Base-by-base conservation (phyloP, 176 grass and related monocot genomes). In the Lolium rigidum region DNA sequence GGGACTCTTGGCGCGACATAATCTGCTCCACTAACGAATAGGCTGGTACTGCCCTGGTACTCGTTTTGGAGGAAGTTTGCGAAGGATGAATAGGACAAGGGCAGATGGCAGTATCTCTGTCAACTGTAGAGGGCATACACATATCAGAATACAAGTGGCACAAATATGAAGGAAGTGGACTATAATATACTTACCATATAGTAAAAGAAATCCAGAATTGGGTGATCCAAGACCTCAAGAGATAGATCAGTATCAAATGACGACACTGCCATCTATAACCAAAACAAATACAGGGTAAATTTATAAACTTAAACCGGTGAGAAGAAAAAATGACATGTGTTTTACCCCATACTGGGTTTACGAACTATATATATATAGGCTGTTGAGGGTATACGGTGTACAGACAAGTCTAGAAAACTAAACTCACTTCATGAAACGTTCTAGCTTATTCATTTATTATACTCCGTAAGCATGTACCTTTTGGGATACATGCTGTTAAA, bases 91-190 rank as follows among this genome's bases (percentile, higher is more conserved):
- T 81, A 95, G 87, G 52, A 98, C 95, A 62, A 98, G 95, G 13
- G 92, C 92, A 43, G 91, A 94, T 11, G 95, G 95, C 48, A 98
- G 31, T 93, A 98, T 88, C 84, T 98, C 95, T 21, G 95, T 91
- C 50, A 93, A 78, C 95, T 97, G 66, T 57, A 55, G n/a, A 64
- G 41, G 61, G 78, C 79, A 86, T 39, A 76, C 85, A 73, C 24
- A 4, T 92, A 56, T 83, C 55, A 86, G 62, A 90, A 82, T 65
- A 65, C 5, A 44, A 21, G 74, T 65, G 51, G 20, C 43, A 57
- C 39, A 37, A 62, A 75, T 67, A 63, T 64, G 11, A 47, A 79
- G 9, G 35, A 20, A 83, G 77, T 69, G 18, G 21, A 82, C 62
- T 54, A 73, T 82, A 87, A 87, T 25, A 10, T 80, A 82, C 75